phyloP scores from a whole-genome alignment of 495 filamentous ascomycete genomes.

The Hyaloscypha bicolor region DNA sequence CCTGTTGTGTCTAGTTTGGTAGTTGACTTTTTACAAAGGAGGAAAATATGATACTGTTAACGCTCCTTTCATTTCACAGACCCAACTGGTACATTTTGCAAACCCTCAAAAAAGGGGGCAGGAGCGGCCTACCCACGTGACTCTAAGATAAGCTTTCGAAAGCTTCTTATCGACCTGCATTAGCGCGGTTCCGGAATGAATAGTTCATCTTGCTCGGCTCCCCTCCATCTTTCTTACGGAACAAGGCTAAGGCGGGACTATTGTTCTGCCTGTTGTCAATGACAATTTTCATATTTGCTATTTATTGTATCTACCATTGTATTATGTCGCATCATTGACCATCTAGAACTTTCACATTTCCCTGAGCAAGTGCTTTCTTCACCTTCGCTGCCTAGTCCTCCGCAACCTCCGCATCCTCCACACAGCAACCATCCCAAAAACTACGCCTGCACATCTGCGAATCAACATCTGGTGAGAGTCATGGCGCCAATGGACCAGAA shows the following conservation, averaged over 20 bases:
- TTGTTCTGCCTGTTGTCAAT: neutral
- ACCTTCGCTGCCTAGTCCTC: neutral
- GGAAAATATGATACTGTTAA: too few relatives aligned
- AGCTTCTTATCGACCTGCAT: slow-evolving; percentile 6
- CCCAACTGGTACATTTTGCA: too few relatives aligned
- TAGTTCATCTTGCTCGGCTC: neutral
- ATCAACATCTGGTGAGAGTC: neutral
- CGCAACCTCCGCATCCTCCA: neutral
- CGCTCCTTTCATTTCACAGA: too few relatives aligned
- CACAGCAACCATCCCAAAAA: neutral
- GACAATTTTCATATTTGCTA: neutral
- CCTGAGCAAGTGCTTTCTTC: neutral
- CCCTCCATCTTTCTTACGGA: neutral
- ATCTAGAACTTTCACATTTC: neutral
- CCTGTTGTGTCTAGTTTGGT: too few relatives aligned
- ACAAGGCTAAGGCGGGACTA: neutral
- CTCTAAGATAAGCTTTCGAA: neutral
- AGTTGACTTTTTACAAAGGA: too few relatives aligned
- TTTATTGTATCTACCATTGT: neutral
- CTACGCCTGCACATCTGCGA: neutral
- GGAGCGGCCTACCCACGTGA: neutral
- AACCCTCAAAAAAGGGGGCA: too few relatives aligned
- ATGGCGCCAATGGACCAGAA: neutral
- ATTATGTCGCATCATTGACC: neutral
- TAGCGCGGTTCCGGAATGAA: neutral